Conservation (phyloP, 495 filamentous ascomycete species). For the Annulohypoxylon moriforme region DNA sequence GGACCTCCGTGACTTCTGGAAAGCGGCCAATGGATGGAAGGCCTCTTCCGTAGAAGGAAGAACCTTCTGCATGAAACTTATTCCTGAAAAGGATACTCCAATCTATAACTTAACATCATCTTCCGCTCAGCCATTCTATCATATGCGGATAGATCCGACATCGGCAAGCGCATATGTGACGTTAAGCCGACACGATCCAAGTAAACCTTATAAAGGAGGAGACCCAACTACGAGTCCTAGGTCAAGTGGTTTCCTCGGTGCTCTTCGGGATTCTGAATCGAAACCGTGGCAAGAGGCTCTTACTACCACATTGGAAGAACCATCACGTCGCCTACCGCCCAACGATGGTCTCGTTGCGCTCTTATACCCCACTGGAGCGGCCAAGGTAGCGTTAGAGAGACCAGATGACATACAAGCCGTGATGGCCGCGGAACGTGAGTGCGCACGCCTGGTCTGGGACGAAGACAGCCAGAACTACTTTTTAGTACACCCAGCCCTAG, state of each 20-base stretch:
- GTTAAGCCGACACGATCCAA: slow-evolving; percentile 64
- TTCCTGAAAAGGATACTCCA: slow-evolving; percentile 59
- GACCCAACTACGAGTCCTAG: slow-evolving; percentile 36
- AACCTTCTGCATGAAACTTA: slow-evolving; percentile 62
- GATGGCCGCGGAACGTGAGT: slow-evolving; percentile 75
- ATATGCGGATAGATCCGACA: slow-evolving; percentile 64
- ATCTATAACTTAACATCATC: slow-evolving; percentile 64
- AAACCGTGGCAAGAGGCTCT: slow-evolving; percentile 67
- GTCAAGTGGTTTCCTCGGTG: slow-evolving; percentile 48
- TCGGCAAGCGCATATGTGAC: slow-evolving; percentile 65
- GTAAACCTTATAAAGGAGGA: slow-evolving; percentile 57
- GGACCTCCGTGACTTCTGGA: slow-evolving; percentile 65
- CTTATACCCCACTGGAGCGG: slow-evolving; percentile 76
- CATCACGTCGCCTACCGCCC: slow-evolving; percentile 65
- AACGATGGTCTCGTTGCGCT: slow-evolving; percentile 77
- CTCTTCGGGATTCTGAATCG: slow-evolving; percentile 55
- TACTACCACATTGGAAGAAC: slow-evolving; percentile 69
- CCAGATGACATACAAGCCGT: slow-evolving; percentile 70
- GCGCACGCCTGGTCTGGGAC: slow-evolving; percentile 78
- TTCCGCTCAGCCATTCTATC: slow-evolving; percentile 62
- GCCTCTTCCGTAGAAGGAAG: slow-evolving; percentile 62
- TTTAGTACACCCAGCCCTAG: slow-evolving; percentile 75
- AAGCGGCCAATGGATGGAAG: slow-evolving; percentile 66
- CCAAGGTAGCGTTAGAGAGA: slow-evolving; percentile 75
- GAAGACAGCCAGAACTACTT: slow-evolving; percentile 70